A percentile compares a stretch with the other conserved stretches of the same genome.
Evolutionary conservation across 345 rosid genomes (phyloP).

Genomic region (Arabidopsis arenosa): DNA sequence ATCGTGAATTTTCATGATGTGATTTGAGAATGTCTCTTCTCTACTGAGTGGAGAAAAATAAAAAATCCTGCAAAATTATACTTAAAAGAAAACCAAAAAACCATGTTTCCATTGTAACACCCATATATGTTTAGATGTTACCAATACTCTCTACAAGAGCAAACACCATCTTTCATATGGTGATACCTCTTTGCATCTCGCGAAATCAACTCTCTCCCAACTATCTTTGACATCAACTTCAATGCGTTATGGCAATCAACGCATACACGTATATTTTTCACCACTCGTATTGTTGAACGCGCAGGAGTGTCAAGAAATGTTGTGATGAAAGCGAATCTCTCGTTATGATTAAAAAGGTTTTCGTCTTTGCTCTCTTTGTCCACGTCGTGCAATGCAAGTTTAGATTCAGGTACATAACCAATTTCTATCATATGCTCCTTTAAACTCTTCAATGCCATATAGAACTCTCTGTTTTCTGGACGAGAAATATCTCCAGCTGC

Average conservation of each 20-base stretch:
- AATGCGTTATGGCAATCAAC: constrained; percentile 80
- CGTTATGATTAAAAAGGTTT: constrained; percentile 74
- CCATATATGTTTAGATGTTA: constrained; percentile 47
- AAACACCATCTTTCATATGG: constrained; percentile 69
- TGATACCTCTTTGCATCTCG: constrained; percentile 84
- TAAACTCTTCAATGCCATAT: constrained; percentile 59
- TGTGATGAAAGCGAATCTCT: constrained; percentile 69
- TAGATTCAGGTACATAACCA: constrained; percentile 71
- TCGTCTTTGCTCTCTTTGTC: constrained; percentile 85
- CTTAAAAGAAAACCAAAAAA: not conserved
- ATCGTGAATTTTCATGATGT: too few relatives aligned
- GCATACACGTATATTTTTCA: constrained; percentile 78
- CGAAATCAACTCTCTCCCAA: constrained; percentile 65
- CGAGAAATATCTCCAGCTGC: constrained; percentile 82
- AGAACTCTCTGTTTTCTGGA: constrained; percentile 66
- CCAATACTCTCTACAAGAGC: constrained; percentile 83
- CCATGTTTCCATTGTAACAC: not conserved
- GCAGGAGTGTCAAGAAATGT: constrained; percentile 60
- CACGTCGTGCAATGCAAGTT: constrained; percentile 75
- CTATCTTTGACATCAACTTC: constrained; percentile 76
- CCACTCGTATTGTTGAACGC: constrained; percentile 56
- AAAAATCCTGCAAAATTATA: too few relatives aligned
- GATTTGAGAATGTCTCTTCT: not conserved
- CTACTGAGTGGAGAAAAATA: not conserved
- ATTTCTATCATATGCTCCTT: constrained; percentile 74